These are phyloP conservation scores for Exidia glandulosa DNA, from an alignment of 768 basidiomycete genomes.

Conservation along the genomic window DNA sequence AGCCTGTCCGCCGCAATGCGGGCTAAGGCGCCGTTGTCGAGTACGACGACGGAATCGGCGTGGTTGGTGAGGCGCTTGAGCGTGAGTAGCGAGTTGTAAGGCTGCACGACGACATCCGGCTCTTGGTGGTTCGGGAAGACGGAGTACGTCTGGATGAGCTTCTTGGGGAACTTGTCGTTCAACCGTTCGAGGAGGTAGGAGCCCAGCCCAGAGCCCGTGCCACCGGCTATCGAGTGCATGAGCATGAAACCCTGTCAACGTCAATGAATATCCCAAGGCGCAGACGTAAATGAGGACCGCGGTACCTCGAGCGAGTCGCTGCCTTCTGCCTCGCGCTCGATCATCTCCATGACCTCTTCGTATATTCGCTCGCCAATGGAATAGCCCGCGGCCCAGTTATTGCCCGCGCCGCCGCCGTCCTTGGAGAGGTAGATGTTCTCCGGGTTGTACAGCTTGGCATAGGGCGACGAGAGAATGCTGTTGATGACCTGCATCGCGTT, in stretches of 20 bases:
- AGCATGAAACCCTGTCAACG: slow-evolving; percentile 87
- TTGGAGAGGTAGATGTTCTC: slow-evolving; percentile 95
- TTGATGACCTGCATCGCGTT: slow-evolving; percentile 70
- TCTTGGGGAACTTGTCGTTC: slow-evolving; percentile 97
- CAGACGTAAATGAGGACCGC: slow-evolving; percentile 4
- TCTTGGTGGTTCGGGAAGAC: slow-evolving; percentile 94
- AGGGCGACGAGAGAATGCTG: slow-evolving; percentile 80
- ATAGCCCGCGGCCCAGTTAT: slow-evolving; percentile 98
- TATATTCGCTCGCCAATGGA: slow-evolving; percentile 81
- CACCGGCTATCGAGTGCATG: slow-evolving; percentile 97
- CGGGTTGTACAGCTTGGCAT: slow-evolving; percentile 86
- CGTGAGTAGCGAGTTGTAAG: slow-evolving; percentile 91
- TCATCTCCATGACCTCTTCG: slow-evolving; percentile 98
- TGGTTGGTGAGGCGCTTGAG: slow-evolving; percentile 91
- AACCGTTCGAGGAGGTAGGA: slow-evolving; percentile 95
- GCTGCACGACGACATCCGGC: slow-evolving; percentile 95
- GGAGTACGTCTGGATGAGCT: slow-evolving; percentile 97
- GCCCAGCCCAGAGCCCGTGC: slow-evolving; percentile 94
- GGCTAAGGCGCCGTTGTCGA: slow-evolving; percentile 90
- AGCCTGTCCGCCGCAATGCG: slow-evolving; percentile 89
- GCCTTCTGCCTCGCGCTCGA: slow-evolving; percentile 95
- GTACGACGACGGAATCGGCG: slow-evolving; percentile 93
- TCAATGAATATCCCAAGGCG: background rate
- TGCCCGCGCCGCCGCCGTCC: slow-evolving; percentile 98
- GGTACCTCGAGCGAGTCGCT: slow-evolving; percentile 90